A percentile compares a stretch with the other conserved stretches of the same genome.
Conservation (phyloP, 805 yeast genomes). For the Kuraishia piskuri region DNA sequence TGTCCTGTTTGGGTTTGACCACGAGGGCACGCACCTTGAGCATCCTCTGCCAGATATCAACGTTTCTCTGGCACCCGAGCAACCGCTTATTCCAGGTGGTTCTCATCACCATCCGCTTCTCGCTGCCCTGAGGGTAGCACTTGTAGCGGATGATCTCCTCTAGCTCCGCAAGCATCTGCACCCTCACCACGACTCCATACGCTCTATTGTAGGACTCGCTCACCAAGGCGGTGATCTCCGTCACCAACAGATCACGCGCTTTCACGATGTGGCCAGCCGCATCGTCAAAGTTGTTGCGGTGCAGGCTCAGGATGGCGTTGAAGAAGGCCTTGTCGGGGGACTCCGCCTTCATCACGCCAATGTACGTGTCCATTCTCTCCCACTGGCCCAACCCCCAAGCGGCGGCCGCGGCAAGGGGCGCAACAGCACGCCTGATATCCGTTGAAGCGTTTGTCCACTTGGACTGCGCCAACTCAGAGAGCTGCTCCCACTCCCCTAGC, state of each 20-base stretch:
- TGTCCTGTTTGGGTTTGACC: conserved; percentile 89
- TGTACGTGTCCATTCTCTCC: conserved; percentile 92
- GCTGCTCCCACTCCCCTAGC: conserved; percentile 95
- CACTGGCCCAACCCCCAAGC: conserved; percentile 98
- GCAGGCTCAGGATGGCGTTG: conserved; percentile 81
- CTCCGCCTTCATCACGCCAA: conserved; percentile 80
- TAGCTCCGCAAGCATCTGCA: conserved; percentile 93
- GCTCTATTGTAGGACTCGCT: conserved; percentile 96
- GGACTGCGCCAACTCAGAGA: conserved; percentile 75
- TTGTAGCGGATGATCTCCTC: conserved; percentile 93
- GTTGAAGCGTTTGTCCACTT: conserved; percentile 74
- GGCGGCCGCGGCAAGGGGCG: conserved; percentile 98
- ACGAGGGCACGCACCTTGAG: conserved; percentile 88
- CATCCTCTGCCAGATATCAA: conserved; percentile 98
- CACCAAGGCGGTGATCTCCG: conserved; percentile 90
- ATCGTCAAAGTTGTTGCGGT: conserved; percentile 75
- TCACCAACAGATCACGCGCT: conserved; percentile 84
- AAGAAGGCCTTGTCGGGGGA: conserved; percentile 95
- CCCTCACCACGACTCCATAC: conserved; percentile 91
- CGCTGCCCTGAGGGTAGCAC: conserved; percentile 74
- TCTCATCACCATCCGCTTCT: conserved; percentile 68
- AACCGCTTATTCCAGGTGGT: conserved; percentile 92
- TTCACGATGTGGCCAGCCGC: conserved; percentile 71
- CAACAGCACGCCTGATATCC: conserved; percentile 74
- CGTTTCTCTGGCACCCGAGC: conserved; percentile 91